These are phyloP conservation scores for Ustilago cynodontis DNA, from an alignment of 1,284 basidiomycete genomes.

Conservation along the genomic window DNA sequence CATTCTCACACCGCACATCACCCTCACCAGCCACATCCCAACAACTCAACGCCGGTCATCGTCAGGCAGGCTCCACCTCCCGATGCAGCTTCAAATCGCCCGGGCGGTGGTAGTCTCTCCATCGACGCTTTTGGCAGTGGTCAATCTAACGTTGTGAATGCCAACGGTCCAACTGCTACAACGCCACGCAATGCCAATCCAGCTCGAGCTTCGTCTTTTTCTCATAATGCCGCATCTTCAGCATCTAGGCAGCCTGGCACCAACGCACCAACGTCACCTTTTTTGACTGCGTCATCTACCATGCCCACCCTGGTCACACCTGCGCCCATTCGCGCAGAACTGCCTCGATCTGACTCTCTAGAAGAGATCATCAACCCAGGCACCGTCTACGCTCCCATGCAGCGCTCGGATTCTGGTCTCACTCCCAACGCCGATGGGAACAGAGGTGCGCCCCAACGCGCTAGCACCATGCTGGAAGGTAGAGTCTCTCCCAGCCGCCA, in stretches of 20 bases:
- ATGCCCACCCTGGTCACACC: constrained; percentile 50
- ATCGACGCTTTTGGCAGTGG: constrained; percentile 49
- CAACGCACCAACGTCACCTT: constrained; percentile 10
- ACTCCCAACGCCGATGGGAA: constrained; percentile 2
- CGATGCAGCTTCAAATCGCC: constrained; percentile 25
- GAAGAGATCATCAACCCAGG: constrained; percentile 48
- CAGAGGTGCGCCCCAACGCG: constrained; percentile 24
- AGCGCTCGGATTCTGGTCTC: constrained; percentile 5
- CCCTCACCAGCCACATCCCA: constrained; percentile 9
- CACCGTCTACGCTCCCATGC: constrained; percentile 27
- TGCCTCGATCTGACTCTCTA: constrained; percentile 46
- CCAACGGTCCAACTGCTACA: neutral
- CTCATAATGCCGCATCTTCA: constrained; percentile 1
- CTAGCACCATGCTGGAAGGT: constrained; percentile 33
- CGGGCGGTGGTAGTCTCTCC: constrained; percentile 58
- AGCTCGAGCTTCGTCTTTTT: neutral
- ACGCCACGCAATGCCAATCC: neutral
- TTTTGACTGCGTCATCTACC: constrained; percentile 36
- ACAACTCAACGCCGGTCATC: constrained; percentile 36
- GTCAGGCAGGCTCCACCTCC: constrained; percentile 20
- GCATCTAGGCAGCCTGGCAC: neutral
- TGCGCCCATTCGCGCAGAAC: constrained; percentile 43
- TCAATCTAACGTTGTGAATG: constrained; percentile 14
- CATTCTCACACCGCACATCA: constrained; percentile 30
- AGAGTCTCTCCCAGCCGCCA: constrained; percentile 14